phyloP scores from a whole-genome alignment of 2,329 filamentous ascomycete species.

The Chaetomiaceae sp. region DNA sequence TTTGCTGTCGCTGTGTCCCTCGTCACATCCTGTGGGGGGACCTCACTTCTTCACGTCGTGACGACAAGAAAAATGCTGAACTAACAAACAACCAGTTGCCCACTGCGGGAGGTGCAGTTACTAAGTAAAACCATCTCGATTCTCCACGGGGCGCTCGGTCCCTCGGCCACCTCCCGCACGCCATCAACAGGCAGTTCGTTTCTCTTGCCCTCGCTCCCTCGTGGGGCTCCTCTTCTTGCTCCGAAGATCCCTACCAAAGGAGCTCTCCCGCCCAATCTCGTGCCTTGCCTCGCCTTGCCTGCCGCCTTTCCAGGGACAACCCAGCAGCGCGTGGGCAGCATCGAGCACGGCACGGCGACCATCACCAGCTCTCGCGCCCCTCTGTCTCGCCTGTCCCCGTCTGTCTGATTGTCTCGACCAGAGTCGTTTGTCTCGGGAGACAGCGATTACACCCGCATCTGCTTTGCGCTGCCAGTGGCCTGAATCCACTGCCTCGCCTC shows the following conservation, averaged over 20 bases:
- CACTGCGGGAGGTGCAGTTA: no score
- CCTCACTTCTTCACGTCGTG: no score
- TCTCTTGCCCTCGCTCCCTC: neutral
- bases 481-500: no score
- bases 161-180: no score
- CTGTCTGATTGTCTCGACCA: no score
- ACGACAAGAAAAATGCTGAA: no score
- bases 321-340: slow-evolving; percentile 14
- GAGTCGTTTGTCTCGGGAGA: no score
- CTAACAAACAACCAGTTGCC: no score
- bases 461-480: no score
- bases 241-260: no score
- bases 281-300: neutral
- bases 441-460: no score
- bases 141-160: slow-evolving; percentile 9
- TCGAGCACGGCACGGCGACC: neutral
- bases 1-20: slow-evolving; percentile 13
- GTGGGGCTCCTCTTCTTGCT: slow-evolving; percentile 8
- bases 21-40: slow-evolving; percentile 17
- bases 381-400: neutral
- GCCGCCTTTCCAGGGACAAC: slow-evolving; percentile 16
- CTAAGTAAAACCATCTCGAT: neutral
- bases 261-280: slow-evolving; percentile 10
- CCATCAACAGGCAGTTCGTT: no score
- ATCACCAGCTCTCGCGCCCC: slow-evolving; percentile 15